Evolutionary conservation across 176 grass and related monocot species (phyloP), one percentile per base, ranked within the genome.

Genomic region (Oryza coarctata): DNA sequence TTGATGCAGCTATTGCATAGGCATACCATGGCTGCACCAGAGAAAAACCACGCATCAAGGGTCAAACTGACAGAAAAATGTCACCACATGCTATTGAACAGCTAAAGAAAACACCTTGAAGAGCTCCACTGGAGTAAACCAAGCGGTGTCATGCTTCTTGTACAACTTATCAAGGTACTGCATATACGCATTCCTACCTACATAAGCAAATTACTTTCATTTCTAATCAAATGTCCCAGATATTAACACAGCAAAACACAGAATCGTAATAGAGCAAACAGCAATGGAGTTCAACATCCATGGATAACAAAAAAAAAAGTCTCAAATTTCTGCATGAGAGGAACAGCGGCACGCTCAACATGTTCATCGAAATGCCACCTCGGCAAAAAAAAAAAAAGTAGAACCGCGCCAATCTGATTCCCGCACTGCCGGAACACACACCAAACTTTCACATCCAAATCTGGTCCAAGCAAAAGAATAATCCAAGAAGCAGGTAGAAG

Each of bases 121-220:
- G 47, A 98, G 93, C 38, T 98, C 93, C 39, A 98, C 93, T 34
- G 93, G 96, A 86, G 96, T 98, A 63, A 95, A 98, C 93, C 96
- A 98, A 80, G 96, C 80, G 71, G 95, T 95, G 69, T 95, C 90
- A 77, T 94, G 92, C 73, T 91, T 91, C 82, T 98, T 98, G 61
- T 98, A 95, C 36, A 95, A 85, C 36, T 88, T 93, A 74, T 94
- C 91, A 61, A 98, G 82, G 88, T 95, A 78, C 28, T 91, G 76
- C 87, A 91, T 86, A 63, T 98, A 98, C 13, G 90, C 88, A 68
- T 29, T 91, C 77, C 96, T 95, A 64, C 93, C 96, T 98, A 71
- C 29, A 65, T 43, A 57, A 60, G 5, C 50, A 87, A 77, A 45
- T 28, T 31, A 62, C 26, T 38, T 71, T 47, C 65, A 76, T 41